Evolutionary conservation across 148 eudicot genomes (phyloP).

Genomic region (Diospyros lotus): DNA sequence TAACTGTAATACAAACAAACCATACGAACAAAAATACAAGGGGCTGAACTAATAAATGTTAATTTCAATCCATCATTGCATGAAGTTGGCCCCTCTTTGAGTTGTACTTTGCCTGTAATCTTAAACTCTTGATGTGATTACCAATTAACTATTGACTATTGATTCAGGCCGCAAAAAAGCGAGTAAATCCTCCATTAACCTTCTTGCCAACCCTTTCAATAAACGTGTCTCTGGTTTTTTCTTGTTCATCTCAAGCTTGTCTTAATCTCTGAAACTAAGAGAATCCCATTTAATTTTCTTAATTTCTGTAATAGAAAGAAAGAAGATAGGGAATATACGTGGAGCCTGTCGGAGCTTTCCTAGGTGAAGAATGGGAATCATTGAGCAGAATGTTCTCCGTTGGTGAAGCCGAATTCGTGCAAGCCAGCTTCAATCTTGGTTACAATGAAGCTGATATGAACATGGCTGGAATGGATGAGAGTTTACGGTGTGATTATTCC

Average conservation of each 20-base stretch:
- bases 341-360: slow-evolving; percentile 36
- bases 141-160: slow-evolving; percentile 20
- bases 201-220: background rate
- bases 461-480: slow-evolving; percentile 5
- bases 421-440: background rate
- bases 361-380: slow-evolving; percentile 52
- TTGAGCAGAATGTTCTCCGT: slow-evolving; percentile 39
- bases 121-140: slow-evolving; percentile 37
- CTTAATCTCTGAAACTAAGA: background rate
- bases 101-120: slow-evolving; percentile 42
- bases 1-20: no score
- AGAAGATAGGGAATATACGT: background rate
- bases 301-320: background rate
- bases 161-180: background rate
- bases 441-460: slow-evolving; percentile 9
- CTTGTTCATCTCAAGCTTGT: background rate
- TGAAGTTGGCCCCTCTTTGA: slow-evolving; percentile 30
- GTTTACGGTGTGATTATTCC: slow-evolving; percentile 4
- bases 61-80: slow-evolving; percentile 21
- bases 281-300: background rate
- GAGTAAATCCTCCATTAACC: background rate
- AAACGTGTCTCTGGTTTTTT: slow-evolving; percentile 25
- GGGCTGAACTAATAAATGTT: no score
- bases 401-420: slow-evolving; percentile 32
- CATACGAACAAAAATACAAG: no score